Conservation (phyloP, 192 early-diverging fungal genomes). For the Glomus cerebriforme region DNA sequence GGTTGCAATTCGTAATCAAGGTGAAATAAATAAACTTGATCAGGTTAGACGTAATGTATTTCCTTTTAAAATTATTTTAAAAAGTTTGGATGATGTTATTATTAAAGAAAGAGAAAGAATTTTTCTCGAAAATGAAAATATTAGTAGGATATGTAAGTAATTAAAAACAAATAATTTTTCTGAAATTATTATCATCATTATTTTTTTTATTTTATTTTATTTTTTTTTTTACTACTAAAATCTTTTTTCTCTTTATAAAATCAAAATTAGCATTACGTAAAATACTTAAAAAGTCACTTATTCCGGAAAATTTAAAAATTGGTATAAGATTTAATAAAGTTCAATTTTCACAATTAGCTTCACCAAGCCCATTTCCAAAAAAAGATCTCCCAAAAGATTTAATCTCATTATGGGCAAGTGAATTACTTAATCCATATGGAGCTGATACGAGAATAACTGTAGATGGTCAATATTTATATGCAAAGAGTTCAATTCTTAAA, state of each 20-base stretch:
- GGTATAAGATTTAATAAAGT: background rate
- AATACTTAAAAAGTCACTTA: background rate
- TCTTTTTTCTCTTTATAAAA: background rate
- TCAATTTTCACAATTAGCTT: background rate
- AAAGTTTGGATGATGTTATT: background rate
- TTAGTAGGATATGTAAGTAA: too few relatives aligned
- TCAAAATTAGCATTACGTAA: background rate
- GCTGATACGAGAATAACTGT: background rate
- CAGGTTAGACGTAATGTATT: background rate
- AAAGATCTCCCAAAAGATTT: background rate
- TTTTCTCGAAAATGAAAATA: too few relatives aligned
- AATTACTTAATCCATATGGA: too few relatives aligned
- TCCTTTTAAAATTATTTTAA: background rate
- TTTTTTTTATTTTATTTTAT: too few relatives aligned
- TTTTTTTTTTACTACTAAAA: too few relatives aligned
- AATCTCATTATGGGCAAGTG: background rate
- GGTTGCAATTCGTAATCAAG: background rate
- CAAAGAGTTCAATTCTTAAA: background rate
- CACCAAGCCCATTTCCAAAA: background rate
- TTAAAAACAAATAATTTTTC: too few relatives aligned
- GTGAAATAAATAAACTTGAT: constrained; percentile 1
- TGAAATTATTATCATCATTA: too few relatives aligned
- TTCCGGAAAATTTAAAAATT: background rate
- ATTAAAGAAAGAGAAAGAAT: background rate
- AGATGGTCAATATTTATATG: background rate